Conservation (phyloP, 2,329 filamentous ascomycete genomes). For the Ceratocystis alfenasii region DNA sequence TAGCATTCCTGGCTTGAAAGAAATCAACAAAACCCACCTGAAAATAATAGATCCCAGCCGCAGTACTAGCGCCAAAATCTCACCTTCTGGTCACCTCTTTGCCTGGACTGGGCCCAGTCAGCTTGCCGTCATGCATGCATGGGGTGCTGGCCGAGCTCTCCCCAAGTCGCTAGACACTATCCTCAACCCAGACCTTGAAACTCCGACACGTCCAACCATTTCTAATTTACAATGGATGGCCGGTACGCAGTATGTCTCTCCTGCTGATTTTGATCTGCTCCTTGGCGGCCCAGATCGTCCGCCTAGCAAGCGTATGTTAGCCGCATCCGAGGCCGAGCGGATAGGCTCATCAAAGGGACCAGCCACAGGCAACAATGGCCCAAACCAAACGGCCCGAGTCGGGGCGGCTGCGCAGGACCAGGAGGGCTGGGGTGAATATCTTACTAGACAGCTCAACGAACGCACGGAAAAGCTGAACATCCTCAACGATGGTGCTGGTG, state of each 20-base stretch:
- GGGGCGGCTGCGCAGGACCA: conserved; percentile 29
- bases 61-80: conserved; percentile 58
- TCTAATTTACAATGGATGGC: conserved; percentile 94
- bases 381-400: conserved; percentile 19
- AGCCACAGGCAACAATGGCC: conserved; percentile 25
- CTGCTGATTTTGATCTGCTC: conserved; percentile 75
- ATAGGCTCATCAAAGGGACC: conserved; percentile 24
- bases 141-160: conserved; percentile 59
- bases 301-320: conserved; percentile 76
- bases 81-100: conserved; percentile 67
- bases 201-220: conserved; percentile 79
- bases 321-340: conserved; percentile 53
- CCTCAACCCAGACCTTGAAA: conserved; percentile 60
- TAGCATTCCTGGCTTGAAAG: conserved; percentile 76
- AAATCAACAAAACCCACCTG: conserved; percentile 59
- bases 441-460: conserved; percentile 78
- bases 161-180: conserved; percentile 58
- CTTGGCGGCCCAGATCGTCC: conserved; percentile 84
- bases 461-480: conserved; percentile 76
- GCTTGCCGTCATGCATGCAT: conserved; percentile 68
- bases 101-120: conserved; percentile 85
- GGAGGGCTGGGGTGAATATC: conserved; percentile 65
- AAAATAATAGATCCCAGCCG: conserved; percentile 61
- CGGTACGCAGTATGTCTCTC: conserved; percentile 81
- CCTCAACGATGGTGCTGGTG: conserved; percentile 75